Conservation (phyloP, 108 stramenopile genomes). For the Discostella stelligeroides region DNA sequence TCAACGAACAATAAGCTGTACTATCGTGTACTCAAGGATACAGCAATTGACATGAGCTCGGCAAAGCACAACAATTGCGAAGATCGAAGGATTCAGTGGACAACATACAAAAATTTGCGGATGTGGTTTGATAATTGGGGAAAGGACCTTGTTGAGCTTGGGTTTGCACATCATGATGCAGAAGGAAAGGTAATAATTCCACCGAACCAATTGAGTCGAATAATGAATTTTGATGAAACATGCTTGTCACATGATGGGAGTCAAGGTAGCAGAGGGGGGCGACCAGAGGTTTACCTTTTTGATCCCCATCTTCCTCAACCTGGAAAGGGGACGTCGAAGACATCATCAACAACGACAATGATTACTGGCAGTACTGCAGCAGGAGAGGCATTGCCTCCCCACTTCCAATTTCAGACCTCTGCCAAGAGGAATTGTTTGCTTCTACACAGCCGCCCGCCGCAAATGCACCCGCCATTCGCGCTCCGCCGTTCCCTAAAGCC, state of each 20-base stretch:
- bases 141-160: background rate
- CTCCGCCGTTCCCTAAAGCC: no score
- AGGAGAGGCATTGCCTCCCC: slow-evolving; percentile 2
- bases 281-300: background rate
- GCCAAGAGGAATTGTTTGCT: no score
- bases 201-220: no score
- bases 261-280: slow-evolving; percentile 7
- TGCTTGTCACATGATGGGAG: no score
- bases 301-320: slow-evolving; percentile 1
- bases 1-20: background rate
- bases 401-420: background rate
- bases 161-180: slow-evolving; percentile 1
- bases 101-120: slow-evolving; percentile 6
- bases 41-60: background rate
- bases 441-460: no score
- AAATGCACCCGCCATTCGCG: no score
- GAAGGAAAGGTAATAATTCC: slow-evolving; percentile 1
- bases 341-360: background rate
- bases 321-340: slow-evolving; percentile 10
- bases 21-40: background rate
- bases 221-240: no score
- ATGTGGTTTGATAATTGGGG: slow-evolving; percentile 16
- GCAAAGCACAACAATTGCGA: background rate
- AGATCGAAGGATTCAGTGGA: slow-evolving; percentile 9
- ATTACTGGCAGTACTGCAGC: slow-evolving; percentile 14